These are phyloP conservation scores for Elasticomyces elasticus DNA, from an alignment of 495 filamentous ascomycete genomes.

Conservation along the genomic window DNA sequence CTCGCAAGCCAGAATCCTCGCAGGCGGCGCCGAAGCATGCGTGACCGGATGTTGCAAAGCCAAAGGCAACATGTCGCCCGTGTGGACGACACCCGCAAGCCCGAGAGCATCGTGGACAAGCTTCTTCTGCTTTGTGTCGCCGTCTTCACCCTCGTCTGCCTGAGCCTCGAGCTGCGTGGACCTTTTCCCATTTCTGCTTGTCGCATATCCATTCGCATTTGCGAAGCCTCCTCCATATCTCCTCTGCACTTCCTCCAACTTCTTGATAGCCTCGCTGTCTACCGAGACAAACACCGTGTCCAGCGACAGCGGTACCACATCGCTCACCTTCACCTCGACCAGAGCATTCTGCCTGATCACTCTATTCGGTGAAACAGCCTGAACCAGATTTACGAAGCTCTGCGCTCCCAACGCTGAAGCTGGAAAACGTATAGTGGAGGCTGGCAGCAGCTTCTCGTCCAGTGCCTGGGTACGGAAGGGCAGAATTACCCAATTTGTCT, in stretches of 20 bases:
- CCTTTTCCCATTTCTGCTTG: conserved; percentile 17
- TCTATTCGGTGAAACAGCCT: conserved; percentile 51
- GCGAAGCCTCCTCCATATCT: conserved; percentile 54
- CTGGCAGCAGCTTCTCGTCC: conserved; percentile 43
- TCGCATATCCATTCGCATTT: conserved; percentile 34
- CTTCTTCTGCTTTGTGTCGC: conserved; percentile 55
- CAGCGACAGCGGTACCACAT: conserved; percentile 67
- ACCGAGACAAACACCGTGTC: conserved; percentile 78
- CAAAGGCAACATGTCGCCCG: conserved; percentile 73
- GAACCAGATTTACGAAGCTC: conserved; percentile 56
- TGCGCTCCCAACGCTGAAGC: conserved; percentile 68
- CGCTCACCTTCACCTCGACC: conserved; percentile 72
- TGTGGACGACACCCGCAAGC: conserved; percentile 63
- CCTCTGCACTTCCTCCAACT: conserved; percentile 51
- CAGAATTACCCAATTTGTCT: conserved; percentile 76
- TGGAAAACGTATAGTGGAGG: conserved; percentile 76
- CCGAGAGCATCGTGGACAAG: conserved; percentile 69
- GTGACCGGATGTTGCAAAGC: conserved; percentile 83
- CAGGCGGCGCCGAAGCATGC: conserved; percentile 70
- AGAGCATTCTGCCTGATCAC: conserved; percentile 35
- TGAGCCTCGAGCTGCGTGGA: conserved; percentile 2
- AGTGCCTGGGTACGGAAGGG: conserved; percentile 48
- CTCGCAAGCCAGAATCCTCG: conserved; percentile 53
- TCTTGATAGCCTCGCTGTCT: conserved; percentile 61
- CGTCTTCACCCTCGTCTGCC: conserved; percentile 15